Base-by-base conservation (phyloP, 768 basidiomycete species). In the Mycena epipterygia region DNA sequence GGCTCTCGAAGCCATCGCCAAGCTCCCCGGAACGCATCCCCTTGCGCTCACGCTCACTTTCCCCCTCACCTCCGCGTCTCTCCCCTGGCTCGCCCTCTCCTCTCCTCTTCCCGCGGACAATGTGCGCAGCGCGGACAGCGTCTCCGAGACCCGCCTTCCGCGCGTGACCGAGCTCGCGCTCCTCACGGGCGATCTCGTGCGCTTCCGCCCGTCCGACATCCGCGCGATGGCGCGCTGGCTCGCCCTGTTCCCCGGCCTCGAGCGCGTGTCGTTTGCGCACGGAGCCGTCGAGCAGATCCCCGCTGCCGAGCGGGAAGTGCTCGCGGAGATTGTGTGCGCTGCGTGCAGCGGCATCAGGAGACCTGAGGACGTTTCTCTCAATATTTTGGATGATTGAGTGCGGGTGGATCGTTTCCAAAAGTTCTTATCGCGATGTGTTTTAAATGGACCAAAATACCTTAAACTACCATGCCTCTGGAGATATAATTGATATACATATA, bases 181-280 rank as follows among this genome's bases (percentile, higher is more conserved):
- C 23, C 57, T 0, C 64, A 12, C 42, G 32, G 53, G 57, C 42
- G 44, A 13, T 55, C 19, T 9, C 64, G 32, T 25, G 39, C 69
- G 49, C 29, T 65, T 65, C 63, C 49, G 52, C 51, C 49, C 63
- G n/a, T 17, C 39, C 8, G 33, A 37, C 39, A 57, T 72, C 57
- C 51, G 58, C 42, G 58, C 56, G 42, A 49, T 72, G 25, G 57
- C 49, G 30, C 67, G 30, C 30, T 73, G 72, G 72, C 64, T 66
- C 37, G 64, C 21, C 5, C 64, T 48, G 4, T 66, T 65, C 52
- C 72, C 67, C 0, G 52, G 46, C 6, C 41, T 69, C 33, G 51
- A 32, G 44, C 55, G 46, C 21, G 7, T 73, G 37, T 23, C 23
- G 19, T 69, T 73, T 17, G 57, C 29, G 33, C 49, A 19, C 30